Evolutionary conservation across 2,329 filamentous ascomycete species (phyloP).

Genomic region (Fusarium sulawesiense): DNA sequence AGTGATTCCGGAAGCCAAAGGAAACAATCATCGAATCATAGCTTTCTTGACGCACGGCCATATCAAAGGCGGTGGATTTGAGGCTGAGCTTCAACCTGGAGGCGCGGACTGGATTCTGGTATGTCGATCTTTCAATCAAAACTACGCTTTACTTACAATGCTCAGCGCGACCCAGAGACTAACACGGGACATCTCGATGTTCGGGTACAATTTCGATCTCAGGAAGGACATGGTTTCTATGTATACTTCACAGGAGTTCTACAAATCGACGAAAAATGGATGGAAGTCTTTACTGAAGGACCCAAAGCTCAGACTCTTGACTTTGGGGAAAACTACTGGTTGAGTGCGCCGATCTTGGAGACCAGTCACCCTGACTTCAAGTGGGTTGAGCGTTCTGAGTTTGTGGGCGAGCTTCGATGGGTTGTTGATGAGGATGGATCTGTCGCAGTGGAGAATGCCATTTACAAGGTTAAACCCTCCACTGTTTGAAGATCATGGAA

Average conservation of each 20-base stretch:
- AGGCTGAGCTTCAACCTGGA: constrained; percentile 4
- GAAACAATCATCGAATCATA: constrained; percentile 4
- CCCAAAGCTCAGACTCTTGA: constrained; percentile 3
- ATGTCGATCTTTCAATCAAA: not conserved
- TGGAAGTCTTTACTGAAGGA: not conserved
- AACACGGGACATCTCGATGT: constrained; percentile 14
- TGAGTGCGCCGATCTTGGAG: not conserved
- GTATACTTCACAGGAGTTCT: not conserved
- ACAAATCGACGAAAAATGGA: constrained; percentile 15
- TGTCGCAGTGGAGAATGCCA: constrained; percentile 8
- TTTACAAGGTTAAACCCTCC: constrained; percentile 2
- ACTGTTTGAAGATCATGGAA: too few relatives aligned
- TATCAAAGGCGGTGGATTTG: not conserved
- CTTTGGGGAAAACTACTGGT: constrained; percentile 15
- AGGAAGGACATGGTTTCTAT: not conserved
- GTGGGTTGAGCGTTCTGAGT: constrained; percentile 8
- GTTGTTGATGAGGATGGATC: not conserved
- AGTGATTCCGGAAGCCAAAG: constrained; percentile 1
- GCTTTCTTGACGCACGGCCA: constrained; percentile 3
- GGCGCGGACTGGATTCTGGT: constrained; percentile 15
- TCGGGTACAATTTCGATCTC: not conserved
- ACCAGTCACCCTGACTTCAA: constrained; percentile 2
- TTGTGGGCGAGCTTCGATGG: constrained; percentile 15
- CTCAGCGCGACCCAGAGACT: constrained; percentile 5
- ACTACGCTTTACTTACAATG: not conserved